Percentiles rank a stretch among this genome's conserved stretches.
Conservation (phyloP, 2,329 filamentous ascomycete genomes). For the Colletotrichum sp. region DNA sequence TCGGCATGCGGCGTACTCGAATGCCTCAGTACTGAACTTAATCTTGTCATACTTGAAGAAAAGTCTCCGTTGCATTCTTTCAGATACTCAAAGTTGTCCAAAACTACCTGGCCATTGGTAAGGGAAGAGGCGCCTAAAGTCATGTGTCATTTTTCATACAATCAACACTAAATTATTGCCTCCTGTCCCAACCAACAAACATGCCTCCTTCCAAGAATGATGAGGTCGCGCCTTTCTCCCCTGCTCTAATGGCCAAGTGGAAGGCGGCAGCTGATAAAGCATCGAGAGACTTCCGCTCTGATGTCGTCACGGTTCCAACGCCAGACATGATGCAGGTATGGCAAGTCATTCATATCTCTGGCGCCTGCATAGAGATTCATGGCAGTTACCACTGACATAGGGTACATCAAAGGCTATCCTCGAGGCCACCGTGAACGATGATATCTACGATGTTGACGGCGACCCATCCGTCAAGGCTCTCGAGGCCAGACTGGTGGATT, state of each 20-base stretch:
- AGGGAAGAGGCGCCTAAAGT: background rate
- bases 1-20: fast-evolving
- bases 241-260: background rate
- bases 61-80: fast-evolving
- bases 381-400: fast-evolving
- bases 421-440: background rate
- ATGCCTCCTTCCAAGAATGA: background rate
- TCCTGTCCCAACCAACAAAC: background rate
- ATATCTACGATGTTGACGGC: background rate
- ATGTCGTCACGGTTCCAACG: background rate
- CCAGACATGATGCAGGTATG: background rate
- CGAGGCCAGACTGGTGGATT: background rate
- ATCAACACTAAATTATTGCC: background rate
- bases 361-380: fast-evolving
- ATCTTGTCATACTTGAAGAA: fast-evolving
- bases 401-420: background rate
- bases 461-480: background rate
- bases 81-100: background rate
- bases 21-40: background rate
- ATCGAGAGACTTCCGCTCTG: background rate
- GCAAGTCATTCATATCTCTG: fast-evolving
- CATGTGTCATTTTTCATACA: background rate
- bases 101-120: fast-evolving
- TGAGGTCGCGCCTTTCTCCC: fast-evolving
- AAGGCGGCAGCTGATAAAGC: background rate